Evolutionary conservation across 1,139 yeast genomes (phyloP), one percentile per base, ranked within the genome.

Genomic region (Meyerozyma smithsonii): DNA sequence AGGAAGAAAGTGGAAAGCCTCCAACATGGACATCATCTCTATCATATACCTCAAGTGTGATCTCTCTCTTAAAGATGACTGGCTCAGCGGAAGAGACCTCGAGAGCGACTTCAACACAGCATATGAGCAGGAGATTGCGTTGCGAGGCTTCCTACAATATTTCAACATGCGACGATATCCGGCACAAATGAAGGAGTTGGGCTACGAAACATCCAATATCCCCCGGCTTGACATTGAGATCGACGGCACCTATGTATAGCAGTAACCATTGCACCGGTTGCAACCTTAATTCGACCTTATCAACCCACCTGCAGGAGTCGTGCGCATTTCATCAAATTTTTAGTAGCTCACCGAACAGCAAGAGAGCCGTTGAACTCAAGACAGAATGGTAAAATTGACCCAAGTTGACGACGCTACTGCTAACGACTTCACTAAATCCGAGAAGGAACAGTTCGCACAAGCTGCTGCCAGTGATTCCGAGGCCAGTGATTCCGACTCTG

Each of bases 1-100:
- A 50, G 97, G 97, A 15, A 79, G 95, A 44, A 89, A 90, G 59
- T 92, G 99, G 99, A 83, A 89, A 51, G 78, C 89, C 11, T 77
- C 81, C 47, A 94, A 92, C 56, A 92, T 94, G 97, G 96, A 89
- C 50, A 66, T 92, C 41, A 87, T 94, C 6, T 88, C 97, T 0
- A 81, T 86, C 45, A 89, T 92, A 1, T 92, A 86, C 54, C 62
- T 92, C 36, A 82, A 87, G 52, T 77, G 89, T 51, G 76, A 80
- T 47, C 66, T 90, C 24, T 77, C 81, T 14, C 63, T 92, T 39
- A 76, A 82, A 44, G 97, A 90, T 54, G 84, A 81, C 51, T 92
- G 98, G 98, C 71, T 92, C 21, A 82, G 89, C 42, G 95, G 96
- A 0, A 76, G 76, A 43, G 96, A 87, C 52, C 74, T 87, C 23